A percentile compares a stretch with the other conserved stretches of the same genome.
phyloP scores from a whole-genome alignment of 768 basidiomycete genomes.

The Amylocystis lapponica region DNA sequence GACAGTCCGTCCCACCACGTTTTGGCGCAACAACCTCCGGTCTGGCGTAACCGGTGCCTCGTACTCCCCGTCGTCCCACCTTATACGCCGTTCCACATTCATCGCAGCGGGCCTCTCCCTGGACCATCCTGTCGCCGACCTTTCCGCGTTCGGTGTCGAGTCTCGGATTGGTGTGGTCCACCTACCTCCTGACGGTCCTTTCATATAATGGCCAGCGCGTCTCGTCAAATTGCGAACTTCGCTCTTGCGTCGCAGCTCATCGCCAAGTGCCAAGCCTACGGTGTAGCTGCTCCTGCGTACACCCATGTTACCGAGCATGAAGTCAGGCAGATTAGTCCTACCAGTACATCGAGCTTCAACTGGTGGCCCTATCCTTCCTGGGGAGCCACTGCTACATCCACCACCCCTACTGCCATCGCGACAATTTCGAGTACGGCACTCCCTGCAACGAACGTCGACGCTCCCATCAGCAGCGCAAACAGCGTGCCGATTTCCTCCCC shows the following conservation, averaged over 20 bases:
- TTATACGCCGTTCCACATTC: conserved; percentile 73
- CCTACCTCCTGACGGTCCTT: conserved; percentile 11
- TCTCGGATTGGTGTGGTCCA: conserved; percentile 21
- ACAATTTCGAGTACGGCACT: background rate
- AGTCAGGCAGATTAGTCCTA: no score
- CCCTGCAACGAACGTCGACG: background rate
- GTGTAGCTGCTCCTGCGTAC: no score
- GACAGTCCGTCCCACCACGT: conserved; percentile 74
- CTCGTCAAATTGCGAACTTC: no score
- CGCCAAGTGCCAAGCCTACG: no score
- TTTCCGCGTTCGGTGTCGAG: conserved; percentile 29
- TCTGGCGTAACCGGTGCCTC: conserved; percentile 67
- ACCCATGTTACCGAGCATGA: no score
- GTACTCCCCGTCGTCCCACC: conserved; percentile 68
- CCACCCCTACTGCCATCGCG: no score
- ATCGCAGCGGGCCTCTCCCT: conserved; percentile 71
- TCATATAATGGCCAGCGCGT: no score
- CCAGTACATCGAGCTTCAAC: conserved; percentile 22
- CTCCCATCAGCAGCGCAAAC: background rate
- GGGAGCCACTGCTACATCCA: conserved; percentile 6
- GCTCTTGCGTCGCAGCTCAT: no score
- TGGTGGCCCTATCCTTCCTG: conserved; percentile 32
- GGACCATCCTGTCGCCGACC: conserved; percentile 46
- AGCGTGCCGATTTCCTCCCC: background rate
- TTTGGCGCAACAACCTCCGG: conserved; percentile 70